Evolutionary conservation across 139 green algal genomes (phyloP), one percentile per base, ranked within the genome.

Genomic region (Coelastrella sp.): DNA sequence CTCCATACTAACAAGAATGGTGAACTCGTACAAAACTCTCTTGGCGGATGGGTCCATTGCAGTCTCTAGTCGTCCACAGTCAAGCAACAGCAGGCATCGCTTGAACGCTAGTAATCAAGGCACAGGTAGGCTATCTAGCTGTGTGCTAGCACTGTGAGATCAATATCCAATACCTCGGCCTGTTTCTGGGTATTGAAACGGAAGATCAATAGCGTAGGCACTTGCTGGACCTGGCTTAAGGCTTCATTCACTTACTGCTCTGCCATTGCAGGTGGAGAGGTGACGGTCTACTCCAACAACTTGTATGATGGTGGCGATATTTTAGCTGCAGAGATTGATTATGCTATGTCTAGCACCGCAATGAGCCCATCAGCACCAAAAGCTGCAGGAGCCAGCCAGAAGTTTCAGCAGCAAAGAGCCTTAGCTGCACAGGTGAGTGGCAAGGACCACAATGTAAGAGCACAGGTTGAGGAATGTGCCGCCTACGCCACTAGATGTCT

Each of bases 271-370:
- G 27, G 19, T 89, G 68, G 35, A 82, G 86, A 49, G 58, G 25
- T 91, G 11, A 91, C 84, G 27, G 19, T 88, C 4, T 91, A 84
- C 35, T 61, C 66, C n/a, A 91, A 91, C 79, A 76, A 75, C 57
- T 63, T 91, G 79, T 91, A 78, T 49, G 88, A 85, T 60, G 87
- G 65, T 8, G 88, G 88, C 8, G 88, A 91, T 60, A 84, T 91
- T n/a, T 60, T 91, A 8, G 80, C 80, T 14, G 80, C 11, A 27
- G 57, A 91, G 57, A 19, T 57, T 24, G 73, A 63, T 27, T n/a
- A 57, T 20, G 49, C 66, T 10, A 56, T 70, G 63, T 6, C 78
- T 15, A 27, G 78, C 78, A 84, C 20, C 6, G 20, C 78, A 84
- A 14, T 14, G 14, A 63, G 15, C 56, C 56, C 56, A 14, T 72